Evolutionary conservation across 2,329 filamentous ascomycete genomes (phyloP).

Genomic region (Colletotrichum lentis): DNA sequence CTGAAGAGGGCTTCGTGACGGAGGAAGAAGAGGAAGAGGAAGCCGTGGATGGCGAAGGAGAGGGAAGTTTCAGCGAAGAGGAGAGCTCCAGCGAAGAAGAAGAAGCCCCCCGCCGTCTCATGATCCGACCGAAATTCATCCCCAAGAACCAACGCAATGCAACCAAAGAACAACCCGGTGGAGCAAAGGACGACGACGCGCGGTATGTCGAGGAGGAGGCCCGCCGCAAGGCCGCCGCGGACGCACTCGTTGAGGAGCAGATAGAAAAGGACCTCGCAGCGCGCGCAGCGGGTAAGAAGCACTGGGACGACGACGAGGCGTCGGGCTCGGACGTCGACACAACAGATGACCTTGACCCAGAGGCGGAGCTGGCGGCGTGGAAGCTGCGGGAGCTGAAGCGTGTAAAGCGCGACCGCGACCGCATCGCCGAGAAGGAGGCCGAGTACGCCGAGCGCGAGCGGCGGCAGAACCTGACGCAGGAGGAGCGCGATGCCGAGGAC

Average conservation of each 20-base stretch:
- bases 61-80: slow-evolving; percentile 49
- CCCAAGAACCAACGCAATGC: slow-evolving; percentile 63
- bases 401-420: slow-evolving; percentile 84
- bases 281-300: slow-evolving; percentile 77
- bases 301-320: slow-evolving; percentile 80
- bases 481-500: slow-evolving; percentile 88
- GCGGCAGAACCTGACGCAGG: slow-evolving; percentile 82
- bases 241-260: slow-evolving; percentile 87
- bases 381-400: slow-evolving; percentile 90
- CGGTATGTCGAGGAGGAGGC: slow-evolving; percentile 65
- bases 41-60: slow-evolving; percentile 48
- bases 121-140: slow-evolving; percentile 71
- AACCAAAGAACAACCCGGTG: slow-evolving; percentile 41
- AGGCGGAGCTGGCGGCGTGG: slow-evolving; percentile 91
- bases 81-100: slow-evolving; percentile 65
- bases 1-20: slow-evolving; percentile 71
- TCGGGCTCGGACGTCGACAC: slow-evolving; percentile 81
- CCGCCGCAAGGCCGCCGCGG: slow-evolving; percentile 73
- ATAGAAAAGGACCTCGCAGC: slow-evolving; percentile 82
- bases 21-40: slow-evolving; percentile 58
- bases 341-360: slow-evolving; percentile 84
- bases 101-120: slow-evolving; percentile 63
- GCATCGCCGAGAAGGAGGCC: slow-evolving; percentile 82
- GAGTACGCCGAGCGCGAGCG: slow-evolving; percentile 91
- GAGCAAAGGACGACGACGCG: slow-evolving; percentile 47